Evolutionary conservation across 2,329 filamentous ascomycete genomes (phyloP).

Genomic region (Beauveria scarabaeidicola): DNA sequence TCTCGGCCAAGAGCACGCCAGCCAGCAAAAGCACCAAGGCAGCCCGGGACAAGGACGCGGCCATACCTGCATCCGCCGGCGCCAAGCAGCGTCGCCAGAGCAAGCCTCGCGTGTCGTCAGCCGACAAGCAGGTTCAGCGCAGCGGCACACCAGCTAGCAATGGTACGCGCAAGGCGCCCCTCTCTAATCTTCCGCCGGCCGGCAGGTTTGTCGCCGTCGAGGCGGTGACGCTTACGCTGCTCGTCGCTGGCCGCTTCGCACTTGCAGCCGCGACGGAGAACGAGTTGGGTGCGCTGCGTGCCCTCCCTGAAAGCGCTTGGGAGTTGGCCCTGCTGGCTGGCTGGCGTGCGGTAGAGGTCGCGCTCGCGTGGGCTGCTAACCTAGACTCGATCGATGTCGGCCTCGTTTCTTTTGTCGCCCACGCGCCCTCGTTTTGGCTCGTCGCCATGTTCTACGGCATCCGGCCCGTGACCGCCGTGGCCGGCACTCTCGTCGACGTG

Average conservation of each 20-base stretch:
- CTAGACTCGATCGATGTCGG: conserved; percentile 67
- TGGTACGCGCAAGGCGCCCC: not conserved
- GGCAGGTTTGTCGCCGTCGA: conserved; percentile 47
- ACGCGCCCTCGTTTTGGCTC: conserved; percentile 69
- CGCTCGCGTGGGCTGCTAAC: conserved; percentile 62
- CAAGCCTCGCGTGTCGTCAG: not conserved
- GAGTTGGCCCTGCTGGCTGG: conserved; percentile 48
- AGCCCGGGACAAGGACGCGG: conserved; percentile 7
- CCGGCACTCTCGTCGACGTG: conserved; percentile 59
- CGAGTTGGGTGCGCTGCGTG: conserved; percentile 55
- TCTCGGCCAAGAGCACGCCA: conserved; percentile 1
- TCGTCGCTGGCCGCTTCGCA: conserved; percentile 58
- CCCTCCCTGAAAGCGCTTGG: conserved; percentile 51
- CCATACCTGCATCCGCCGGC: not conserved
- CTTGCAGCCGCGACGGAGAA: conserved; percentile 58
- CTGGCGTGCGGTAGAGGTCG: conserved; percentile 56
- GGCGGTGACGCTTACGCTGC: conserved; percentile 51
- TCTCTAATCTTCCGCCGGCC: not conserved
- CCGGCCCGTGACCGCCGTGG: conserved; percentile 48
- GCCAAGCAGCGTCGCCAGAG: conserved; percentile 10
- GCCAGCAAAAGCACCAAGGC: conserved; percentile 1
- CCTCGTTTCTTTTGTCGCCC: conserved; percentile 58
- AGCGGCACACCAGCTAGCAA: not conserved
- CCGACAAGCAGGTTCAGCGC: conserved; percentile 2
- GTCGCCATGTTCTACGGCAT: conserved; percentile 71